Base-by-base conservation (phyloP, 2,329 filamentous ascomycete species). In the Cladosporium sp. region DNA sequence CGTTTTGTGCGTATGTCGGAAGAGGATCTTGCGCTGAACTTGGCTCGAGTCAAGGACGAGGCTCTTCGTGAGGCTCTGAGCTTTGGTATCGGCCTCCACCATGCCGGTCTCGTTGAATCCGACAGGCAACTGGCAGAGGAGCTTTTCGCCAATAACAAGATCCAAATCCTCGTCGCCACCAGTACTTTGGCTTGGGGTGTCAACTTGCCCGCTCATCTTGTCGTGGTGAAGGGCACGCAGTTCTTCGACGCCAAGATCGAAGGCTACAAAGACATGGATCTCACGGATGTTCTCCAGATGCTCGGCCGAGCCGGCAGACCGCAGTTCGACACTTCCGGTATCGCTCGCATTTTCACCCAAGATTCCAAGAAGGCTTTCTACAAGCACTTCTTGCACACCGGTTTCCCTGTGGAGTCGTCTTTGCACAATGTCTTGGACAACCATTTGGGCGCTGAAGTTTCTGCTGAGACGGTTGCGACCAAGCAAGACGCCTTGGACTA, bases 311-410 rank as follows among this genome's bases (percentile, higher is more conserved):
- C 93, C 11, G 93, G 93, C 13, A 87, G 93, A 56, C 93, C 93
- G 3, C 93, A 99, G 65, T 99, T 99, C 67, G 93, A 99, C 69
- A 88, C 85, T 48, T 95, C 91, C 0, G 93, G 95, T 58, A 95
- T 99, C 51, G 95, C 93, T 8, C 85, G 92, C 24, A 99, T 99
- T 65, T 96, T 99, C 65, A 99, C 93, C 0, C 91, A 99, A 63
- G 91, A 97, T 62, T 77, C 92, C 2, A 99, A 97, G 77, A 99
- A 99, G 71, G 89, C 95, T 53, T 99, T 99, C 70, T 99, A 99
- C 73, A 99, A 99, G 74, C 93, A 99, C 71, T 99, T 99, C 73
- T 72, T 99, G 49, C 93, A 99, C 65, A 97, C 92, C 0, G 95
- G 93, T 1, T 99, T 99, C 68, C 95, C 93, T 0, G 93, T 99